These are phyloP conservation scores for Leishmania arabica DNA, from an alignment of 208 protist genomes.

Conservation along the genomic window DNA sequence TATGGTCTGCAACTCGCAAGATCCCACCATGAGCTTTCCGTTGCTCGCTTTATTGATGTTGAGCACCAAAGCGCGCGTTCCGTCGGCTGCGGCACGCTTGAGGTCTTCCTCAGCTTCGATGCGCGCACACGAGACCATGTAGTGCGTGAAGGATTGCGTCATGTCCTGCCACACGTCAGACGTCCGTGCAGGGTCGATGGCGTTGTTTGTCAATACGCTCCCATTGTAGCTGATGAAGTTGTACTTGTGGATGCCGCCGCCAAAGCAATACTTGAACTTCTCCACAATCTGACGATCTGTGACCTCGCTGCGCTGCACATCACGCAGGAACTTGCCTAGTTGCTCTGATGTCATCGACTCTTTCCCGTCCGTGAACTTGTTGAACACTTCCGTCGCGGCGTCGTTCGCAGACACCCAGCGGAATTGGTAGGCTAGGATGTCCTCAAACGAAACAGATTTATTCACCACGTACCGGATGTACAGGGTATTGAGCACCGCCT, in stretches of 20 bases:
- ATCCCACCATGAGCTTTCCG: conserved; percentile 60
- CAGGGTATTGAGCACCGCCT: conserved; percentile 59
- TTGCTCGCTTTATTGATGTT: conserved; percentile 48
- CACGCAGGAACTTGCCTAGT: conserved; percentile 76
- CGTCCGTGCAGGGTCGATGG: conserved; percentile 71
- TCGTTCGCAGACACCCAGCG: conserved; percentile 67
- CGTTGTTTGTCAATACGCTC: conserved; percentile 83
- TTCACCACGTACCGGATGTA: conserved; percentile 59
- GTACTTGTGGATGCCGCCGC: conserved; percentile 81
- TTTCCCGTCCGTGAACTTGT: conserved; percentile 63
- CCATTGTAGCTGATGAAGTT: conserved; percentile 86
- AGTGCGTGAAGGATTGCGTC: conserved; percentile 88
- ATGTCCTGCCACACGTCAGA: conserved; percentile 91
- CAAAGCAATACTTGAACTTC: conserved; percentile 89
- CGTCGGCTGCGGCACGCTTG: conserved; percentile 43
- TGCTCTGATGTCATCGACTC: conserved; percentile 76
- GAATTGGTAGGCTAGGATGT: conserved; percentile 65
- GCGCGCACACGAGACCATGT: conserved; percentile 61
- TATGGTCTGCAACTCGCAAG: conserved; percentile 58
- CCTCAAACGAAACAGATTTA: conserved; percentile 55
- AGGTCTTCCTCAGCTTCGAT: conserved; percentile 75
- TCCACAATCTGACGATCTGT: conserved; percentile 79
- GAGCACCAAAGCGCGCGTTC: conserved; percentile 54
- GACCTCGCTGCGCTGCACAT: conserved; percentile 66
- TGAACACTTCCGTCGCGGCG: conserved; percentile 74